Evolutionary conservation across 192 early-diverging fungal species (phyloP).

Genomic region (Backusella westeae): DNA sequence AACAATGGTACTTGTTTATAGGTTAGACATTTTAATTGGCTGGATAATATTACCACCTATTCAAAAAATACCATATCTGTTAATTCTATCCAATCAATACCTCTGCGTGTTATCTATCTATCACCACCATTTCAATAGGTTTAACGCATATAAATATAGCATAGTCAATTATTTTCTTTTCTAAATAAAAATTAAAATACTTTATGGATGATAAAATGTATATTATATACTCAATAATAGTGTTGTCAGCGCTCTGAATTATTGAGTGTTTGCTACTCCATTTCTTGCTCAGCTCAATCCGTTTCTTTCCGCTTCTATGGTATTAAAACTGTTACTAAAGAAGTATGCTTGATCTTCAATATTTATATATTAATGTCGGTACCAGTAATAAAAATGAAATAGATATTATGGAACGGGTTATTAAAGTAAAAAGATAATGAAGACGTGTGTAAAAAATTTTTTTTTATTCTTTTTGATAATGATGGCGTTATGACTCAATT

Average conservation of each 20-base stretch:
- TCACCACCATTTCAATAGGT: too few relatives aligned
- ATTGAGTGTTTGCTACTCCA: not conserved
- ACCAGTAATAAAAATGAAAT: not conserved
- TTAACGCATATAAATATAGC: too few relatives aligned
- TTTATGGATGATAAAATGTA: too few relatives aligned
- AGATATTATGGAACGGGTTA: not conserved
- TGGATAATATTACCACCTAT: too few relatives aligned
- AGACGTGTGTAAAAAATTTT: not conserved
- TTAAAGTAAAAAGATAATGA: not conserved
- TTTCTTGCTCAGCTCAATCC: not conserved
- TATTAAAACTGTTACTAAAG: not conserved
- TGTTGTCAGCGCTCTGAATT: not conserved
- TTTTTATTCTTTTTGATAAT: not conserved
- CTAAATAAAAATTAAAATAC: too few relatives aligned
- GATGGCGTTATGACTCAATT: not conserved
- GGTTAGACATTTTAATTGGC: too few relatives aligned
- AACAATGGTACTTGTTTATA: too few relatives aligned
- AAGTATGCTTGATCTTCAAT: not conserved
- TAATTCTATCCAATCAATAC: too few relatives aligned
- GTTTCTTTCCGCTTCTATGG: not conserved
- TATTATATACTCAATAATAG: too few relatives aligned
- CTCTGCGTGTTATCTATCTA: too few relatives aligned
- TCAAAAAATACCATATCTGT: too few relatives aligned
- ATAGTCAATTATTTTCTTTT: too few relatives aligned
- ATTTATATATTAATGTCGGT: not conserved